phyloP scores from a whole-genome alignment of 495 filamentous ascomycete species.

The Xylona heveae region DNA sequence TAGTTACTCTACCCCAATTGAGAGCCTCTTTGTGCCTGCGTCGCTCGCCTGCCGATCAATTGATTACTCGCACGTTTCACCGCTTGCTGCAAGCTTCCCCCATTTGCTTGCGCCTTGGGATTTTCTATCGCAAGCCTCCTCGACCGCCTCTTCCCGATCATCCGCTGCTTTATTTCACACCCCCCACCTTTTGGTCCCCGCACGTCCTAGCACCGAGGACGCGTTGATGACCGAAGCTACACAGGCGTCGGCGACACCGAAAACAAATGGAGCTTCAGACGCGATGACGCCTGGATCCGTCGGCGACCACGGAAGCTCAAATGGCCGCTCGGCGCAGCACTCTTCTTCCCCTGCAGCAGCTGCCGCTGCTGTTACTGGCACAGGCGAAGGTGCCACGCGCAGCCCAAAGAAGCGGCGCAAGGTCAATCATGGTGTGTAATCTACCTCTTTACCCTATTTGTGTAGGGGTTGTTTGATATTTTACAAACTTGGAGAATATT shows the following conservation, averaged over 20 bases:
- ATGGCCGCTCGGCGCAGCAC: slow-evolving; percentile 26
- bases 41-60: neutral
- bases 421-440: slow-evolving; percentile 86
- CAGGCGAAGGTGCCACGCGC: slow-evolving; percentile 4
- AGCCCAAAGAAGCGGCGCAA: slow-evolving; percentile 93
- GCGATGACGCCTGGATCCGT: slow-evolving; percentile 15
- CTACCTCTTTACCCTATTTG: slow-evolving; percentile 9
- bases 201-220: no score
- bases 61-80: neutral
- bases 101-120: neutral
- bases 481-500: slow-evolving; percentile 16
- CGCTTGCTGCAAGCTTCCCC: neutral
- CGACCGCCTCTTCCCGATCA: neutral
- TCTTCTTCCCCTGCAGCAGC: slow-evolving; percentile 19
- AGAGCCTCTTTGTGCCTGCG: no score
- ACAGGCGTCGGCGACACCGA: neutral
- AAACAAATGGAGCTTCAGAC: slow-evolving; percentile 11
- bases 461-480: slow-evolving; percentile 12
- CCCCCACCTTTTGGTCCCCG: no score
- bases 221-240: slow-evolving; percentile 6
- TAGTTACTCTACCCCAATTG: no score
- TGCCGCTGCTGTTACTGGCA: slow-evolving; percentile 16
- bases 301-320: slow-evolving; percentile 25
- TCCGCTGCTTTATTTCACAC: no score
- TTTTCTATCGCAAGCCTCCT: slow-evolving; percentile 1